phyloP scores from a whole-genome alignment of 192 early-diverging fungal species.

The Umbelopsis ramanniana region DNA sequence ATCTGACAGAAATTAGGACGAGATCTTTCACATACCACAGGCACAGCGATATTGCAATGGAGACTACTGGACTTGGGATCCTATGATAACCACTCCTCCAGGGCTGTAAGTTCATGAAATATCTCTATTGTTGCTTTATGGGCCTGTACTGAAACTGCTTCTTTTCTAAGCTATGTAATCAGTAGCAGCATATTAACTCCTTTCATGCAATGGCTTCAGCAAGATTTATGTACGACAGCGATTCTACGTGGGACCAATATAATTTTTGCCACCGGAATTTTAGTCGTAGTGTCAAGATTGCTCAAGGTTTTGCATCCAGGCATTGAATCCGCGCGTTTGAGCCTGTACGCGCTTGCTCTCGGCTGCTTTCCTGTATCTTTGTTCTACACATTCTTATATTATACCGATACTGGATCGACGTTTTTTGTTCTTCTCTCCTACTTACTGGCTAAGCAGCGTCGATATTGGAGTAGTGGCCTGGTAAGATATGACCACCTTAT shows the following conservation, averaged over 20 bases:
- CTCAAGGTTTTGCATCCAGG: constrained; percentile 46
- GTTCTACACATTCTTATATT: constrained; percentile 90
- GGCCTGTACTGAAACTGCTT: neutral
- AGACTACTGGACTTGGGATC: constrained; percentile 77
- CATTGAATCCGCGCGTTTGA: neutral
- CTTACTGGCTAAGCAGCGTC: constrained; percentile 49
- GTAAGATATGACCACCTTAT: constrained; percentile 43
- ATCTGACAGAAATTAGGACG: constrained; percentile 67
- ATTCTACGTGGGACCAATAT: constrained; percentile 70
- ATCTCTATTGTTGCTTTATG: neutral
- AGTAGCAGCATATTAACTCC: constrained; percentile 25
- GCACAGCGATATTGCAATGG: constrained; percentile 83
- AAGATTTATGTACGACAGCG: constrained; percentile 27
- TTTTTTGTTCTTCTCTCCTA: constrained; percentile 78
- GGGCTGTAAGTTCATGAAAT: constrained; percentile 71
- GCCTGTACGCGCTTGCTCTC: constrained; percentile 52
- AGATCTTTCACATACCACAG: constrained; percentile 93
- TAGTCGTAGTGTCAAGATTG: constrained; percentile 49
- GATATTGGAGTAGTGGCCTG: constrained; percentile 57
- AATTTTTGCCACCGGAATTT: constrained; percentile 60
- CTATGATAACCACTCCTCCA: constrained; percentile 97
- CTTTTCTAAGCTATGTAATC: constrained; percentile 31
- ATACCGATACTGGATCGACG: constrained; percentile 89
- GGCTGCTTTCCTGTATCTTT: constrained; percentile 76
- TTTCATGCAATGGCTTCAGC: neutral